phyloP scores from a whole-genome alignment of 371 early-diverging fungal species.

The Mortierella sp. region DNA sequence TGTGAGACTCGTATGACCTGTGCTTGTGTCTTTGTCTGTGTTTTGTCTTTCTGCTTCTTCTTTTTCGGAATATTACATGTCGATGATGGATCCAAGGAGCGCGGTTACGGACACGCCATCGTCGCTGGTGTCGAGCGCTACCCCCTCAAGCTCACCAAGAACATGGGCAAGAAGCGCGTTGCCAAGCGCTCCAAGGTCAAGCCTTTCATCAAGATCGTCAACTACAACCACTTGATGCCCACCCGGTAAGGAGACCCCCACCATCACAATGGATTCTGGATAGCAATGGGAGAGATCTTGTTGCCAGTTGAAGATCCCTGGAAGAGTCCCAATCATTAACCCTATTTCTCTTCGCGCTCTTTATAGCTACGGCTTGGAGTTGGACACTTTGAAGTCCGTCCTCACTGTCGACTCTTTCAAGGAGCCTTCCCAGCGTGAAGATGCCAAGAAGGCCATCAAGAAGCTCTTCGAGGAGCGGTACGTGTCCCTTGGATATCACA shows the following conservation, averaged over 20 bases:
- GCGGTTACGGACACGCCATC: conserved; percentile 96
- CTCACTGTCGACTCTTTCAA: conserved; percentile 90
- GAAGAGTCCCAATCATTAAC: neutral
- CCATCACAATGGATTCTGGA: neutral
- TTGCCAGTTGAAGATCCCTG: neutral
- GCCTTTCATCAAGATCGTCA: conserved; percentile 98
- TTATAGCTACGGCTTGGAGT: conserved; percentile 81
- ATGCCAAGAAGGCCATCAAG: conserved; percentile 93
- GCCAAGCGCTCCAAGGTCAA: conserved; percentile 96
- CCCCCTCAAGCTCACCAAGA: conserved; percentile 95
- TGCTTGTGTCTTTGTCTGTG: conserved; percentile 35
- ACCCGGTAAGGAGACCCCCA: conserved; percentile 74
- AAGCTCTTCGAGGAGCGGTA: conserved; percentile 92
- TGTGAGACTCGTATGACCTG: conserved; percentile 55
- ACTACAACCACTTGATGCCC: conserved; percentile 99
- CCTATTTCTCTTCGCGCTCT: neutral
- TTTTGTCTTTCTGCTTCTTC: conserved; percentile 13
- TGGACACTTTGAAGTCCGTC: conserved; percentile 88
- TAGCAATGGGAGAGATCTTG: neutral
- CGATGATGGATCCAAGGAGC: conserved; percentile 92
- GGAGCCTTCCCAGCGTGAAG: conserved; percentile 93
- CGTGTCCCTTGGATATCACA: neutral
- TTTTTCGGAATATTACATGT: conserved; percentile 61
- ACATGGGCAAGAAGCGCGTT: conserved; percentile 94
- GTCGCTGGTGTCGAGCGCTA: conserved; percentile 97